Evolutionary conservation across 805 yeast genomes (phyloP).

Genomic region (Kuraishia ogatae): DNA sequence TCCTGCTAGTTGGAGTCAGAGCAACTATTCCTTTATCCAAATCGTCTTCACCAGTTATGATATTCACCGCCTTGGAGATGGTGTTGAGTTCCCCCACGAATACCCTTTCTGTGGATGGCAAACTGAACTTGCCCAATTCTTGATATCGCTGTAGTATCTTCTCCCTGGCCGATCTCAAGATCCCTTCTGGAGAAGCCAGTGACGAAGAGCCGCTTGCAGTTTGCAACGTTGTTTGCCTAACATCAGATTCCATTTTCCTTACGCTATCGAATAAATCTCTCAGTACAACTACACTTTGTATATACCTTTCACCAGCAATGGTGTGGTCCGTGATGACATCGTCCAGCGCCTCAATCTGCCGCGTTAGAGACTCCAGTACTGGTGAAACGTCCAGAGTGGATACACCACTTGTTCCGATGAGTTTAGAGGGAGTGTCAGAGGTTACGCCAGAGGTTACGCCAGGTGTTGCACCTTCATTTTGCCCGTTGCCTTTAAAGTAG

Average conservation of each 20-base stretch:
- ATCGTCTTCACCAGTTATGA: constrained; percentile 7
- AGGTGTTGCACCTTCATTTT: no score
- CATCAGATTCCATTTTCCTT: constrained; percentile 11
- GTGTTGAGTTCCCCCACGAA: constrained; percentile 17
- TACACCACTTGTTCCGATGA: not conserved
- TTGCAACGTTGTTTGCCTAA: not conserved
- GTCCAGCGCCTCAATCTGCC: constrained; percentile 17
- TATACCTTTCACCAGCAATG: constrained; percentile 11
- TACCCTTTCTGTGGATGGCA: constrained; percentile 10
- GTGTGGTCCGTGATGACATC: constrained; percentile 13
- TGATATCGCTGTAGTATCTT: not conserved
- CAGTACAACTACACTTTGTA: constrained; percentile 15
- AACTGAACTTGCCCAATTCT: constrained; percentile 6
- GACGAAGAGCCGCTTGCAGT: not conserved
- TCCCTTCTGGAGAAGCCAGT: not conserved
- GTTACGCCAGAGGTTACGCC: no score
- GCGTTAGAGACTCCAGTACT: constrained; percentile 13
- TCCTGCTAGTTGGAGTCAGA: not conserved
- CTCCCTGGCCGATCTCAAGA: not conserved
- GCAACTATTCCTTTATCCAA: not conserved
- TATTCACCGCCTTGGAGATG: constrained; percentile 13
- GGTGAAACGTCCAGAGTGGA: constrained; percentile 9
- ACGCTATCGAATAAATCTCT: constrained; percentile 18
- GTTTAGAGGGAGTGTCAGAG: not conserved
- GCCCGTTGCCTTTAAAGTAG: constrained; percentile 7